Evolutionary conservation across 73 alveolate species (phyloP).

Genomic region (Tetrahymena elliotti): DNA sequence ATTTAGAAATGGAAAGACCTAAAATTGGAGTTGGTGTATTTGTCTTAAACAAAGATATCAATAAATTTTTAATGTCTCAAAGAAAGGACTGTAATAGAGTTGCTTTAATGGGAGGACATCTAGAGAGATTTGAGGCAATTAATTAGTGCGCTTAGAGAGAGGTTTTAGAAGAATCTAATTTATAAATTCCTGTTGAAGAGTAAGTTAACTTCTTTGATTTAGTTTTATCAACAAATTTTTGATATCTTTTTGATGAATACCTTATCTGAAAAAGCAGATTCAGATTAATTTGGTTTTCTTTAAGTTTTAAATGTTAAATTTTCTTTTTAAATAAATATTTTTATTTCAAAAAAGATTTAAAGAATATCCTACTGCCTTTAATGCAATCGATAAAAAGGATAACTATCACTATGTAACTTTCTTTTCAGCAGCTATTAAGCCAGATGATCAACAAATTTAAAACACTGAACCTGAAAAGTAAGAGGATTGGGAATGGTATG

Average conservation of each 20-base stretch:
- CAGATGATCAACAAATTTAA: background rate
- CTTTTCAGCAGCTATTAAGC: background rate
- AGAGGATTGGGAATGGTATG: background rate
- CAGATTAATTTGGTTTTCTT: too few species aligned
- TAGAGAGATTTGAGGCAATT: background rate
- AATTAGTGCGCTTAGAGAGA: background rate
- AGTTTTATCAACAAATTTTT: background rate
- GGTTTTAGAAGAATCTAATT: background rate
- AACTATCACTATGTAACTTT: background rate
- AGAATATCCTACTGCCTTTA: background rate
- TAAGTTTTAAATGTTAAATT: too few species aligned
- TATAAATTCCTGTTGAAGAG: background rate
- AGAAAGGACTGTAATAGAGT: background rate
- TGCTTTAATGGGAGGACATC: background rate
- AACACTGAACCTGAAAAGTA: background rate
- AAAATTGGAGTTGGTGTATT: background rate
- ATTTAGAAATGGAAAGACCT: background rate
- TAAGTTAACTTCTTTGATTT: background rate
- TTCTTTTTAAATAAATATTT: too few species aligned
- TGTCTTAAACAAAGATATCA: background rate
- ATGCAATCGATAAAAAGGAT: background rate
- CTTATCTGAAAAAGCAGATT: too few species aligned
- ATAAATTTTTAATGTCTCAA: background rate
- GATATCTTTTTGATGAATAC: too few species aligned
- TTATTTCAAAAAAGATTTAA: background rate